Evolutionary conservation across 192 early-diverging fungal genomes (phyloP), one percentile per base, ranked within the genome.

Genomic region (Dissophora ornata): DNA sequence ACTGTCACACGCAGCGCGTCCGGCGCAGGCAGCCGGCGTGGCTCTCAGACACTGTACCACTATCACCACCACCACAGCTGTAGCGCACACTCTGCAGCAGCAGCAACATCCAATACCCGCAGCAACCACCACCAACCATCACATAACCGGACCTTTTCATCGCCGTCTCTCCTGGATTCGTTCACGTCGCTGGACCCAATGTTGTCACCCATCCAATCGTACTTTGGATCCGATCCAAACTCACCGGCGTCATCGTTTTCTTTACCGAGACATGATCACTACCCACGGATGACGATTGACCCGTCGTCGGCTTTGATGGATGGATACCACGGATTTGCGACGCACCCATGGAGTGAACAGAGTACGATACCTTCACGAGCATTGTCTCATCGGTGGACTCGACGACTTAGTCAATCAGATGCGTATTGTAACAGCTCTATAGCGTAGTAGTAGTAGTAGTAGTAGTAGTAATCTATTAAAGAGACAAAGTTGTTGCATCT

Each of bases 271-370:
- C 71, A 75, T 26, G 71, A 75, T 34, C 62, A 75, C 9, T 75
- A 75, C 33, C 33, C 69, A 16, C 52, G 69, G 21, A 44, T 63
- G 1, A 57, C 60, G 8, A 28, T 71, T 16, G 69, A 71, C 42
- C 64, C 52, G 13, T 30, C 52, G 13, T 30, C 38, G 0, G 52
- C 51, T 9, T 46, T 57, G 50, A 75, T 65, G 51, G 71, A 75
- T 56, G 71, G 71, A n/a, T 75, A 75, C 29, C 73, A 77, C 47
- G 73, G 73, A 3, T 77, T 65, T 62, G 73, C 73, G 15, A 77
- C 73, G 1, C 64, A 77, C 40, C 64, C 59, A 16, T 77, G 73
- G 73, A 77, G 73, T 29, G 73, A 77, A 18, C 73, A 77, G 53
- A 77, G 73, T 40, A 67, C 65, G 4, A 77, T 58, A 5, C 73